Evolutionary conservation across 352 stramenopile genomes (phyloP), one percentile per base, ranked within the genome.

Genomic region (Phytopythium boreale): DNA sequence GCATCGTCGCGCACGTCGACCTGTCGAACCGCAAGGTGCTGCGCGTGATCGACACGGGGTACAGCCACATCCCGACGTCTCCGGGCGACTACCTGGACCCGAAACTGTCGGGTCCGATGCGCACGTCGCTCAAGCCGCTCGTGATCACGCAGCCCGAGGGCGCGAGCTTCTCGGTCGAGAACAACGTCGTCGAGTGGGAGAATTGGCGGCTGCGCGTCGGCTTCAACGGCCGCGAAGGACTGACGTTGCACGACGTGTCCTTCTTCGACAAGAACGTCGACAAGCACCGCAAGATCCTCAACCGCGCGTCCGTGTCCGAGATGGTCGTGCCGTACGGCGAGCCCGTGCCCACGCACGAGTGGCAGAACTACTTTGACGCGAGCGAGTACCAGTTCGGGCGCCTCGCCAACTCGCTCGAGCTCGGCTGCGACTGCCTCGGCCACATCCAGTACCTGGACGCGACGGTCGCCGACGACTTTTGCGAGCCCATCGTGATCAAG

Each of bases 281-380:
- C 44, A 70, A 77, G 65, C 70, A 41, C 36, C 36, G 77, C 27
- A 74, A 77, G 17, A 74, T 96, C 24, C 59, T 93, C 24, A 85
- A 92, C 63, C 82, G 86, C 31, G 79, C 72, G 0, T 79, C 71
- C 12, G 69, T 96, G 41, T 89, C 87, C 4, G 86, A 96, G 71
- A 96, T 96, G 88, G 82, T 89, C 34, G 88, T 96, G 43, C 86
- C 88, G 0, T 95, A 96, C 58, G 86, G 74, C 1, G 84, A 95
- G 66, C 84, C 84, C 0, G 68, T 73, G 34, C 76, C 81, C 6
- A 90, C 86, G 2, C 86, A 84, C 63, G 73, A 81, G 49, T 82
- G 85, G 61, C 91, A 95, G 58, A 93, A 90, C 70, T 90, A 89
- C 61, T 95, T 96, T 61, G 87, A 96, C 61, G 88, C 90, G 1